phyloP scores from a whole-genome alignment of 192 early-diverging fungal species.

The Backusella psychrophila region DNA sequence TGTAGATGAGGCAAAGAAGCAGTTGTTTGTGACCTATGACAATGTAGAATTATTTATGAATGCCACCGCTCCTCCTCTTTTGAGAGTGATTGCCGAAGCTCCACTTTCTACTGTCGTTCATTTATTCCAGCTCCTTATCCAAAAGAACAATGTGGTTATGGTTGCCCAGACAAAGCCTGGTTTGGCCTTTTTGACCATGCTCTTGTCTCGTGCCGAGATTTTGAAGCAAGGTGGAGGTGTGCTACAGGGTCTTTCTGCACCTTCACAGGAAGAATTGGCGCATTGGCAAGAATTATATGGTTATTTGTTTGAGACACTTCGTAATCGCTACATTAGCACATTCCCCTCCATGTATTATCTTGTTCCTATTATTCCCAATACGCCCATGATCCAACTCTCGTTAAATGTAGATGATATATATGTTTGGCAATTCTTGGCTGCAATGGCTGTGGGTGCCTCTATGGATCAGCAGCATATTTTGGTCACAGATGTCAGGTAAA shows the following conservation, averaged over 20 bases:
- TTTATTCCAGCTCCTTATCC: slow-evolving; percentile 79
- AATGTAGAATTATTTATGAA: slow-evolving; percentile 87
- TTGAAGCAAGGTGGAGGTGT: slow-evolving; percentile 69
- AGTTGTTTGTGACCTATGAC: slow-evolving; percentile 44
- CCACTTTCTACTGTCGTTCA: slow-evolving; percentile 81
- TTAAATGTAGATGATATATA: slow-evolving; percentile 76
- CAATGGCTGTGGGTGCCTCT: slow-evolving; percentile 91
- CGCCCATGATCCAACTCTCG: slow-evolving; percentile 32
- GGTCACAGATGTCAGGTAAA: slow-evolving; percentile 84
- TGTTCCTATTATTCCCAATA: slow-evolving; percentile 38
- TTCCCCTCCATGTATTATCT: slow-evolving; percentile 57
- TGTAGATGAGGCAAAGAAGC: slow-evolving; percentile 25
- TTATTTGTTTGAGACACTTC: slow-evolving; percentile 75
- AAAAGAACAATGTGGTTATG: slow-evolving; percentile 87
- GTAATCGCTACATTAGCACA: slow-evolving; percentile 70
- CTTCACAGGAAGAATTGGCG: slow-evolving; percentile 49
- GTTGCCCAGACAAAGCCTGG: slow-evolving; percentile 83
- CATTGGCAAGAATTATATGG: slow-evolving; percentile 83
- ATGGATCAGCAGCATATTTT: slow-evolving; percentile 93
- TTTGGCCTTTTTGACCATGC: slow-evolving; percentile 85
- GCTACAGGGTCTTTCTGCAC: slow-evolving; percentile 43
- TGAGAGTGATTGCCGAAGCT: slow-evolving; percentile 78
- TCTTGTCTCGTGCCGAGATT: slow-evolving; percentile 87
- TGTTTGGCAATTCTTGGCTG: slow-evolving; percentile 98
- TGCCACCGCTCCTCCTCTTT: slow-evolving; percentile 81